Conservation (phyloP, 2,329 filamentous ascomycete genomes). For the Periconia macrospinosa region DNA sequence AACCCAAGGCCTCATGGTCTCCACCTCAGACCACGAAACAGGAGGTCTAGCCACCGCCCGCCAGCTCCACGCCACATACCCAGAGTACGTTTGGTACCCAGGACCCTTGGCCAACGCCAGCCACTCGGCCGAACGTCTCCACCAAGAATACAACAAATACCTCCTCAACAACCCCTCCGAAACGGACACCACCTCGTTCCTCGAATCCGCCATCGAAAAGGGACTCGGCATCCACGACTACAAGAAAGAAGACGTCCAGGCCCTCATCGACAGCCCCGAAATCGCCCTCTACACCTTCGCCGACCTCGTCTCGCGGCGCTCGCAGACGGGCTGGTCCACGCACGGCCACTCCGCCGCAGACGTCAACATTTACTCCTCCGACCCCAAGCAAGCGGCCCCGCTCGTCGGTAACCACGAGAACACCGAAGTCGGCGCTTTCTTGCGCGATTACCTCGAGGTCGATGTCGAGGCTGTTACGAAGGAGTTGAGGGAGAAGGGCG, state of each 20-base stretch:
- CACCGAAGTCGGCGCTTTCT: conserved; percentile 83
- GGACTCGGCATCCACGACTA: conserved; percentile 79
- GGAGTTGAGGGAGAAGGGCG: conserved; percentile 66
- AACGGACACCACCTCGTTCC: conserved; percentile 55
- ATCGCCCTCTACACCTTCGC: conserved; percentile 68
- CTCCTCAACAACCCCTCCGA: conserved; percentile 48
- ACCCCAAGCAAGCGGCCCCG: conserved; percentile 61
- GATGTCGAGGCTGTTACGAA: conserved; percentile 77
- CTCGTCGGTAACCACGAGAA: conserved; percentile 91
- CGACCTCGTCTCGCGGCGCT: conserved; percentile 82
- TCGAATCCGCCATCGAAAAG: conserved; percentile 68
- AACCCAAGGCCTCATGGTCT: conserved; percentile 78
- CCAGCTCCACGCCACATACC: conserved; percentile 66
- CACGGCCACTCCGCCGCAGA: conserved; percentile 89
- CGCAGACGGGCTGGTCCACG: conserved; percentile 90
- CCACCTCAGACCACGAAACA: conserved; percentile 95
- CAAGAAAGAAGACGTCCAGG: conserved; percentile 68
- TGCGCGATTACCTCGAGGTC: conserved; percentile 76
- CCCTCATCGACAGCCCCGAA: conserved; percentile 62
- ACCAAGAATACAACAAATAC: conserved; percentile 63
- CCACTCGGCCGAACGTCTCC: conserved; percentile 71
- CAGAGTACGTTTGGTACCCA: conserved; percentile 80
- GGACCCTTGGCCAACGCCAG: conserved; percentile 78
- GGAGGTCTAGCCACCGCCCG: conserved; percentile 82
- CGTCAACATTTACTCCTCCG: conserved; percentile 92